Evolutionary conservation across 2,329 filamentous ascomycete species (phyloP).

Genomic region (Ceratocystis cubensis): DNA sequence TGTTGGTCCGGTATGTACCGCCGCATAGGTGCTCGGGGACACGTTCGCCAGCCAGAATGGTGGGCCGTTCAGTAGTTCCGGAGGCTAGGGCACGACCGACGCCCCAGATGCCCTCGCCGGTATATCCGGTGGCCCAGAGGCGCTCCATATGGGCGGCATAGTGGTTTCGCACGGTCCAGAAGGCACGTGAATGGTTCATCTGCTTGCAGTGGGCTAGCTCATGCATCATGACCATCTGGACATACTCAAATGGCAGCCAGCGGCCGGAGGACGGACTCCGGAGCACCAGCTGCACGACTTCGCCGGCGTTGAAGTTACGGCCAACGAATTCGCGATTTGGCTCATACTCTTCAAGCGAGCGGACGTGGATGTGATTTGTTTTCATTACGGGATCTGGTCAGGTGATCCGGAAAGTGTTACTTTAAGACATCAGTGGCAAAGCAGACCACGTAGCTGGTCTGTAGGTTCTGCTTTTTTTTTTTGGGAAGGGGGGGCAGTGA

Average conservation of each 20-base stretch:
- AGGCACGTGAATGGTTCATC: constrained; percentile 76
- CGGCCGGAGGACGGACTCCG: constrained; percentile 49
- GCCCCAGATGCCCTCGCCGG: constrained; percentile 75
- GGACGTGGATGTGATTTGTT: constrained; percentile 48
- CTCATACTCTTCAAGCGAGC: constrained; percentile 65
- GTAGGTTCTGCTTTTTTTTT: not conserved
- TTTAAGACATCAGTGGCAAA: not conserved
- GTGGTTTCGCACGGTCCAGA: constrained; percentile 66
- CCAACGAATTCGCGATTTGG: constrained; percentile 74
- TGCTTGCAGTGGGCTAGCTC: constrained; percentile 80
- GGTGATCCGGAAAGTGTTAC: not conserved
- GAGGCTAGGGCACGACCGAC: constrained; percentile 50
- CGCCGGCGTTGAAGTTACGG: constrained; percentile 81
- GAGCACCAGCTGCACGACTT: constrained; percentile 74
- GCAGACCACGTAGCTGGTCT: not conserved
- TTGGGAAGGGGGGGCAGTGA: not conserved
- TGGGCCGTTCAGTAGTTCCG: constrained; percentile 46
- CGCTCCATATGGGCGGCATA: constrained; percentile 59
- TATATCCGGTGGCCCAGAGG: constrained; percentile 59
- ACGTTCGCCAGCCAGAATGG: constrained; percentile 40
- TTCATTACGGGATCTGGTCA: constrained; percentile 54
- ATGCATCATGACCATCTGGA: constrained; percentile 95
- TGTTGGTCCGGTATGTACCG: constrained; percentile 56
- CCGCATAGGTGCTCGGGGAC: constrained; percentile 66
- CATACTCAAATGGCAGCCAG: constrained; percentile 73